These are phyloP conservation scores for Myxozyma sirexii DNA, from an alignment of 805 yeast species.

Conservation along the genomic window DNA sequence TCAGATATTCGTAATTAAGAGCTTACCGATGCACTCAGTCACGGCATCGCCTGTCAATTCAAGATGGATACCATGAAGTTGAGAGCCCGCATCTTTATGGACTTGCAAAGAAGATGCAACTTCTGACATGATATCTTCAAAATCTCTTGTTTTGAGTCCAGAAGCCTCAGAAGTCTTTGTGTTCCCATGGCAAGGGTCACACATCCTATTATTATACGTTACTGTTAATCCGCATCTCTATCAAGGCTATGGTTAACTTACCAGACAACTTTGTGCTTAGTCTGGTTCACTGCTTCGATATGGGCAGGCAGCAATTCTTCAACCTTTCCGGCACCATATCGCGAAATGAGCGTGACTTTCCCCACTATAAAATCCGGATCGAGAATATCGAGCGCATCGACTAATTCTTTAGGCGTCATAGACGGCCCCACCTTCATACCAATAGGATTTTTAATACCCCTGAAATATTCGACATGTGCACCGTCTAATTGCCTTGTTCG, in stretches of 20 bases:
- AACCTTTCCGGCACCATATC: constrained; percentile 48
- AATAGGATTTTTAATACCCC: constrained; percentile 49
- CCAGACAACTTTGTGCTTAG: constrained; percentile 50
- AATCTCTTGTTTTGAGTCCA: constrained; percentile 48
- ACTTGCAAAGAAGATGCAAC: constrained; percentile 44
- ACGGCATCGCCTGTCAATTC: constrained; percentile 51
- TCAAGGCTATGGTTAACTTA: background rate
- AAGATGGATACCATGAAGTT: constrained; percentile 47
- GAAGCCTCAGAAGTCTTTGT: constrained; percentile 46
- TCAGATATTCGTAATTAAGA: background rate
- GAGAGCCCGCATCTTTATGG: constrained; percentile 42
- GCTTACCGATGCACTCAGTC: constrained; percentile 48
- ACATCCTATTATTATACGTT: constrained; percentile 35
- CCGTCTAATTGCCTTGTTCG: constrained; percentile 50
- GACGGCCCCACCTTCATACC: constrained; percentile 52
- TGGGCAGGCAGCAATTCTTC: constrained; percentile 45
- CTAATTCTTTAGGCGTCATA: constrained; percentile 46
- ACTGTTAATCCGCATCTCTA: no score
- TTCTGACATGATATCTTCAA: constrained; percentile 48
- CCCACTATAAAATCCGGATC: constrained; percentile 47
- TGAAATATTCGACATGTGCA: constrained; percentile 51
- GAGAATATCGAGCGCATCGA: constrained; percentile 44
- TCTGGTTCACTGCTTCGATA: constrained; percentile 44
- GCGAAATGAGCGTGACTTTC: constrained; percentile 47
- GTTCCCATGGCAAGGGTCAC: constrained; percentile 52